Evolutionary conservation across 345 rosid species (phyloP).

Genomic region (Salix dunnii): DNA sequence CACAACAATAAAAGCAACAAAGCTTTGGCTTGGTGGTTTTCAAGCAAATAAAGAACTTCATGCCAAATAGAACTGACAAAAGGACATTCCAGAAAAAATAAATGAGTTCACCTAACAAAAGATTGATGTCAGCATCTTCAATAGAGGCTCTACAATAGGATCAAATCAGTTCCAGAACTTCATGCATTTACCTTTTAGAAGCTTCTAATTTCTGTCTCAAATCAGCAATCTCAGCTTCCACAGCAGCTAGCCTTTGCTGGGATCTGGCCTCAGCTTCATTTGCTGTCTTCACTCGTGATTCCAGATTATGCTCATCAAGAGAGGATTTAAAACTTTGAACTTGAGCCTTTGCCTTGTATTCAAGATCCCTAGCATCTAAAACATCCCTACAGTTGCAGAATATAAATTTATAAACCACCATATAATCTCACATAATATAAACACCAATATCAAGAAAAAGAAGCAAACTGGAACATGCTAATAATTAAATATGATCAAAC

Average conservation of each 20-base stretch:
- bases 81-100: background rate
- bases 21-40: background rate
- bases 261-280: slow-evolving; percentile 96
- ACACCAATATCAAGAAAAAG: slow-evolving; percentile 1
- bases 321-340: slow-evolving; percentile 71
- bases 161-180: background rate
- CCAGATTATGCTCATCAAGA: slow-evolving; percentile 86
- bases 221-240: slow-evolving; percentile 98
- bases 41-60: background rate
- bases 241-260: slow-evolving; percentile 91
- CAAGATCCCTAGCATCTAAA: slow-evolving; percentile 65
- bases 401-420: slow-evolving; percentile 11
- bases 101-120: background rate
- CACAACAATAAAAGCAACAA: background rate
- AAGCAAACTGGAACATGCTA: background rate
- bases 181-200: slow-evolving; percentile 61
- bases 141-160: background rate
- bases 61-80: background rate
- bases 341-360: slow-evolving; percentile 75
- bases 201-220: slow-evolving; percentile 75
- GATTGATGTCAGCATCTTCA: background rate
- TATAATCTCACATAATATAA: slow-evolving; percentile 1
- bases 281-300: slow-evolving; percentile 85
- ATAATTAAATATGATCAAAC: background rate
- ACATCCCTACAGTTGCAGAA: slow-evolving; percentile 51